phyloP scores from a whole-genome alignment of 371 early-diverging fungal species.

The Rhizopus arrhizus region DNA sequence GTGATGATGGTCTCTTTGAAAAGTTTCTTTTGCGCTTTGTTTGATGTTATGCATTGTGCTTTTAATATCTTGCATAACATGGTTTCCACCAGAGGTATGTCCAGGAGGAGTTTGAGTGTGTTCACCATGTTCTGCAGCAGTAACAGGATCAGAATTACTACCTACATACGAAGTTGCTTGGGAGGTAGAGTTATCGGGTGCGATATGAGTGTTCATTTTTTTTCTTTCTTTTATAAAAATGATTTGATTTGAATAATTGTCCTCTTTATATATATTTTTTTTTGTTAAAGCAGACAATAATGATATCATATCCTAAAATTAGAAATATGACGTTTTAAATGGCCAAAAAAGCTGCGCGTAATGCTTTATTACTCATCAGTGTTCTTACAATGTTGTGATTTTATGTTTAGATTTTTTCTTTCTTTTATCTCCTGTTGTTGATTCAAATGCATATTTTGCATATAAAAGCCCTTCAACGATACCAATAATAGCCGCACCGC shows the following conservation, averaged over 20 bases:
- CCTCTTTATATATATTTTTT: not conserved
- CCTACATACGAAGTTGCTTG: not conserved
- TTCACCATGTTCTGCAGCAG: constrained; percentile 2
- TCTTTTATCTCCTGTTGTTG: constrained; percentile 16
- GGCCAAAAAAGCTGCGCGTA: too few species aligned
- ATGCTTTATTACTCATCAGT: not conserved
- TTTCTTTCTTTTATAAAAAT: not conserved
- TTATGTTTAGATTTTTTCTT: constrained; percentile 31
- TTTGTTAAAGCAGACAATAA: not conserved
- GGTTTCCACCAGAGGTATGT: not conserved
- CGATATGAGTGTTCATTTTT: not conserved
- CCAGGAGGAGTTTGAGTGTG: not conserved
- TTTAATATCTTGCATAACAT: constrained; percentile 15
- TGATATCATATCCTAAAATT: not conserved
- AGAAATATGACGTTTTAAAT: too few species aligned
- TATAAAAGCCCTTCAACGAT: constrained; percentile 58
- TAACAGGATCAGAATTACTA: not conserved
- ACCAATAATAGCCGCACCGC: constrained; percentile 57
- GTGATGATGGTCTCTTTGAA: constrained; percentile 27
- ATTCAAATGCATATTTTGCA: constrained; percentile 34
- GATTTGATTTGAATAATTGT: not conserved
- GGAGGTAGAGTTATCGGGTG: not conserved
- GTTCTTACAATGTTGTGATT: constrained; percentile 18
- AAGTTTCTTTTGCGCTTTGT: constrained; percentile 28
- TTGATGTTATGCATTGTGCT: constrained; percentile 24